Conservation (phyloP, 768 basidiomycete species). For the Tylopilus plumbeoviolaceoides region DNA sequence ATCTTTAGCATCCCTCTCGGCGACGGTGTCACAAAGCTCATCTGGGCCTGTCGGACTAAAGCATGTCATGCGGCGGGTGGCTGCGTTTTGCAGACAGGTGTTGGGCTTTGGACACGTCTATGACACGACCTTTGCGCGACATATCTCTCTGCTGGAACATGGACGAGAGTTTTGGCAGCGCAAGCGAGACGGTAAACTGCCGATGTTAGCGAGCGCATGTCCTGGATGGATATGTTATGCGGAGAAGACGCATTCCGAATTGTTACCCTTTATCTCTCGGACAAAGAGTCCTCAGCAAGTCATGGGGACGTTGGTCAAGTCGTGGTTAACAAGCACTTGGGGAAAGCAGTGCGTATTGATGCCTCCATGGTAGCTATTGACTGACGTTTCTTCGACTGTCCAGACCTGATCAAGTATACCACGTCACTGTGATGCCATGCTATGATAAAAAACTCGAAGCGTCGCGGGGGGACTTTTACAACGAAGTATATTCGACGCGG, state of each 20-base stretch:
- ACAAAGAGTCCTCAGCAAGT: conserved; percentile 93
- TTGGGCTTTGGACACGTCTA: conserved; percentile 81
- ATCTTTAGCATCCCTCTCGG: conserved; percentile 75
- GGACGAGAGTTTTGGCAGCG: conserved; percentile 78
- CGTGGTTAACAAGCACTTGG: conserved; percentile 71
- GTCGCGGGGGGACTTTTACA: conserved; percentile 89
- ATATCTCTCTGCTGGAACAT: conserved; percentile 81
- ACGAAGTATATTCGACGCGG: conserved; percentile 72
- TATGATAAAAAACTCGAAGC: conserved; percentile 99
- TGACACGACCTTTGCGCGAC: conserved; percentile 93
- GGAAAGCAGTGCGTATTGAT: conserved; percentile 55
- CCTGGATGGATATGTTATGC: conserved; percentile 99
- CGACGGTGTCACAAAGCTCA: conserved; percentile 50
- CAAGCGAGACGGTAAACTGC: conserved; percentile 45
- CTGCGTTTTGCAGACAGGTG: conserved; percentile 59
- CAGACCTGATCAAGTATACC: conserved; percentile 88
- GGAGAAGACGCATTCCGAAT: conserved; percentile 93
- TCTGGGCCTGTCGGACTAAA: conserved; percentile 43
- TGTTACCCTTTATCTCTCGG: conserved; percentile 83
- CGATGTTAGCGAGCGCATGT: conserved; percentile 94
- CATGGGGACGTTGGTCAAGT: conserved; percentile 91
- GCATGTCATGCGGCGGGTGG: conserved; percentile 66
- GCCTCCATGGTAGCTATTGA: not conserved
- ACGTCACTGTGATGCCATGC: conserved; percentile 98
- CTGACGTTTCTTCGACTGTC: conserved; percentile 1